Base-by-base conservation (phyloP, 495 filamentous ascomycete species). In the Xylaria cubensis region DNA sequence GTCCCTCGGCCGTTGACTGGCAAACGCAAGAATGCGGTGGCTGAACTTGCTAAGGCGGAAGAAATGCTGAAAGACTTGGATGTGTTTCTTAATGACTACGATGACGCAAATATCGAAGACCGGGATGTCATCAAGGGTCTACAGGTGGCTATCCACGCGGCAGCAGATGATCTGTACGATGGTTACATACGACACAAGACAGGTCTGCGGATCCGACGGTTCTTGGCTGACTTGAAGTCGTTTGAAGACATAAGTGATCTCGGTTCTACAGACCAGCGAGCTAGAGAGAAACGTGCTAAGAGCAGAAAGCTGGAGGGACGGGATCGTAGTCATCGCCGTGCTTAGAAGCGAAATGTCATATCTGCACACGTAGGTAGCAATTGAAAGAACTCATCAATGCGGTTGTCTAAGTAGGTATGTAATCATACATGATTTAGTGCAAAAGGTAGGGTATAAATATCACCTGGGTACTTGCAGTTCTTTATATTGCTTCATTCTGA, bases 81-180 rank as follows among this genome's bases (percentile, higher is more conserved):
- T 42, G 73, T 75, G 41, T 79, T 79, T 69, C 72, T 73, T 7
- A 70, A 74, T 24, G 70, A 75, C 32, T 73, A 78, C 15, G 77
- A 80, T 4, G 81, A 84, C 44, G 74, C 74, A 12, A 74, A 79
- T 42, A 80, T 84, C 62, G 79, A 69, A 32, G 82, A 85, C 63
- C 74, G 74, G 64, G 81, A 85, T 67, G 80, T 88, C 29, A 79
- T 87, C 55, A 81, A 79, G 50, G 86, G 86, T 1, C 78, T 88
- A 2, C 82, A 83, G 62, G 82, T 87, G 29, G 82, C 84, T 13
- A 82, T 84, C 53, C 81, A 82, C 0, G 86, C 86, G 9, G 85
- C 83, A 9, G 84, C 82, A 19, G 83, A 88, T 70, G 78, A 82
- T 36, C 77, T 79, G 39, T 76, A 86, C 7, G 85, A 86, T 72